phyloP scores from a whole-genome alignment of 176 grass and related monocot genomes.

The Microstegium vimineum region DNA sequence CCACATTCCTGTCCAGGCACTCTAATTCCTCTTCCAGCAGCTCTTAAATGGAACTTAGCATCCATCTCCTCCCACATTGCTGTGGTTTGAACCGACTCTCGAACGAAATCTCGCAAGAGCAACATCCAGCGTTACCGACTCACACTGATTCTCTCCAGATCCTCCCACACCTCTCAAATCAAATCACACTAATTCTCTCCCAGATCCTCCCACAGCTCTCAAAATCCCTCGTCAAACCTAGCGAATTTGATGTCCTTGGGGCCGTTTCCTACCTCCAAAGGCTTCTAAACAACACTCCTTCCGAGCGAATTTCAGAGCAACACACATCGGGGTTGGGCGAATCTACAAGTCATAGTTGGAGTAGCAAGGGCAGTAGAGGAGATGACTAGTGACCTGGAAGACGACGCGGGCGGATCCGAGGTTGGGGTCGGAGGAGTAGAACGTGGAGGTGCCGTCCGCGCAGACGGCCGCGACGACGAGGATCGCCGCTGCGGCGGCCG shows the following conservation, averaged over 20 bases:
- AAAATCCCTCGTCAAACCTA: neutral
- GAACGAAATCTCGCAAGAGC: neutral
- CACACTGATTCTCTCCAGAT: neutral
- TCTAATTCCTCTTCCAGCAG: neutral
- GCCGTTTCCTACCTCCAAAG: neutral
- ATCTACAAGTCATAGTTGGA: neutral
- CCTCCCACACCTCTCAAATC: neutral
- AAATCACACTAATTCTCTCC: neutral
- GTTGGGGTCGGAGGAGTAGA: constrained; percentile 50
- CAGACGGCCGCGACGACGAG: constrained; percentile 19
- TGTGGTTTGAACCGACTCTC: neutral
- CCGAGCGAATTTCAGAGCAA: neutral
- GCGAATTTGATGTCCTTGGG: neutral
- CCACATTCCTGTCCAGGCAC: neutral
- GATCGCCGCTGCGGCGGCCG: neutral
- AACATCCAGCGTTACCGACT: neutral
- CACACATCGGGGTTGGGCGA: neutral
- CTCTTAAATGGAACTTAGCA: neutral
- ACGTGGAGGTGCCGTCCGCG: constrained; percentile 24
- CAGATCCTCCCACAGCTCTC: constrained; percentile 14
- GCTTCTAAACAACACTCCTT: neutral
- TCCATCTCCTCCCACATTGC: neutral
- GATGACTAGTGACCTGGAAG: constrained; percentile 64
- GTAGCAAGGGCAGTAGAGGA: neutral
- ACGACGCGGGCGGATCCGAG: constrained; percentile 85